Evolutionary conservation across 2,329 filamentous ascomycete genomes (phyloP).

Genomic region (Cladosporium sp.): DNA sequence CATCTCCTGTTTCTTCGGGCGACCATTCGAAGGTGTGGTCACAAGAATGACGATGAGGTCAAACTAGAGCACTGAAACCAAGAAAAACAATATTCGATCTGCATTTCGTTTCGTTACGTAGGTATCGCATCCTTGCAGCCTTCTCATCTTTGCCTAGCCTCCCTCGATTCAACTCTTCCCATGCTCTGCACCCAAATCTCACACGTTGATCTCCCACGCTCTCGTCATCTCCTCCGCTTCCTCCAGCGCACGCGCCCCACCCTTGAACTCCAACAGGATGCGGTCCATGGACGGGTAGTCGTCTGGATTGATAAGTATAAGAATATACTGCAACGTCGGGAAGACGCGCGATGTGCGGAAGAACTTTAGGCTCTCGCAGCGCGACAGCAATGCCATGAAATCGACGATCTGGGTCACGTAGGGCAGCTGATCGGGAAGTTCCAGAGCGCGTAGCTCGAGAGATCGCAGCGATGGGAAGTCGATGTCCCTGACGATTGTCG

Average conservation of each 20-base stretch:
- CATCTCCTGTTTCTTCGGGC: no score
- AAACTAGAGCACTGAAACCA: background rate
- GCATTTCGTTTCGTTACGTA: background rate
- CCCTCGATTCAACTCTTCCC: background rate
- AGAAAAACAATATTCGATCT: background rate
- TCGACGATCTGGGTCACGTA: background rate
- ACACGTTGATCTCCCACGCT: background rate
- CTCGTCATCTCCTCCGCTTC: background rate
- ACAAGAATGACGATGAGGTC: background rate
- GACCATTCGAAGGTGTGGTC: background rate
- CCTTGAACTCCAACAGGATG: background rate
- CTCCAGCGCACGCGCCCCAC: background rate
- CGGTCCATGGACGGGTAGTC: background rate
- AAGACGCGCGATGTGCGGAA: background rate
- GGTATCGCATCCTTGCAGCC: background rate
- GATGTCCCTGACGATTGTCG: background rate
- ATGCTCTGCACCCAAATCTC: background rate
- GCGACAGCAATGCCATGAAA: background rate
- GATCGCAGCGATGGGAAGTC: background rate
- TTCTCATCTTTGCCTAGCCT: background rate
- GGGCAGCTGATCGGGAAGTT: background rate
- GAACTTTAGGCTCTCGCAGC: background rate
- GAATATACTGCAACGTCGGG: background rate
- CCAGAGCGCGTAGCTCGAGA: background rate
- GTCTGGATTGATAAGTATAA: background rate